Percentiles rank a stretch among this genome's conserved stretches.
phyloP scores from a whole-genome alignment of 2,329 filamentous ascomycete genomes.

The Chaetomium strumarium region DNA sequence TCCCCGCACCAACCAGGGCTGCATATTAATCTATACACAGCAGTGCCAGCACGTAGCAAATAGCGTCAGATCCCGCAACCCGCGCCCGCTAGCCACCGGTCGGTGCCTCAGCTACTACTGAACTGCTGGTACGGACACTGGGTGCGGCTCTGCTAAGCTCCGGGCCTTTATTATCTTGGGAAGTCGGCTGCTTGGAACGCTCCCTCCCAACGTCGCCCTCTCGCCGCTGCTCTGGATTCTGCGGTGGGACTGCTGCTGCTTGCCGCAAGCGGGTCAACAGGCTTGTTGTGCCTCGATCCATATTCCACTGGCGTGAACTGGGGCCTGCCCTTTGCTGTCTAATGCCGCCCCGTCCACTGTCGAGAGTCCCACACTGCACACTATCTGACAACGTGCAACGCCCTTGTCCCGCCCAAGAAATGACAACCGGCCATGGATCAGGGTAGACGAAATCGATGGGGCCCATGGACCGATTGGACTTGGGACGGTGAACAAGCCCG shows the following conservation, averaged over 20 bases:
- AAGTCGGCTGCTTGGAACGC: background rate
- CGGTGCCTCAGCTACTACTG: background rate
- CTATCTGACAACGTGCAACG: background rate
- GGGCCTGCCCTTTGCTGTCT: background rate
- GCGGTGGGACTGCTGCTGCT: background rate
- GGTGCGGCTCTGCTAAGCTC: slow-evolving; percentile 5
- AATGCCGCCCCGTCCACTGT: background rate
- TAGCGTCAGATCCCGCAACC: slow-evolving; percentile 5
- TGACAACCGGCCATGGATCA: slow-evolving; percentile 17
- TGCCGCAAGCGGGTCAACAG: slow-evolving; percentile 1
- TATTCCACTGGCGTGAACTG: background rate
- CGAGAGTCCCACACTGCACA: background rate
- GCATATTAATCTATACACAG: slow-evolving; percentile 23
- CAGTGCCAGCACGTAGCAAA: slow-evolving; percentile 6
- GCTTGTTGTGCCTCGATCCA: background rate
- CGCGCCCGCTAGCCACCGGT: background rate
- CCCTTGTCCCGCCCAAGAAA: background rate
- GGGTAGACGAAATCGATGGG: slow-evolving; percentile 11
- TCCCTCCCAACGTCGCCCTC: background rate
- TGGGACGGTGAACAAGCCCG: slow-evolving; percentile 25
- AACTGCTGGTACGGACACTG: background rate
- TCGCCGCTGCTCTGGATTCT: background rate
- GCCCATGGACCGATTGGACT: slow-evolving; percentile 28
- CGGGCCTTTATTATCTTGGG: slow-evolving; percentile 1
- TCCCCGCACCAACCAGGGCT: slow-evolving; percentile 21